phyloP scores from a whole-genome alignment of 2,329 filamentous ascomycete genomes.

The Scortechinia acanthostroma region DNA sequence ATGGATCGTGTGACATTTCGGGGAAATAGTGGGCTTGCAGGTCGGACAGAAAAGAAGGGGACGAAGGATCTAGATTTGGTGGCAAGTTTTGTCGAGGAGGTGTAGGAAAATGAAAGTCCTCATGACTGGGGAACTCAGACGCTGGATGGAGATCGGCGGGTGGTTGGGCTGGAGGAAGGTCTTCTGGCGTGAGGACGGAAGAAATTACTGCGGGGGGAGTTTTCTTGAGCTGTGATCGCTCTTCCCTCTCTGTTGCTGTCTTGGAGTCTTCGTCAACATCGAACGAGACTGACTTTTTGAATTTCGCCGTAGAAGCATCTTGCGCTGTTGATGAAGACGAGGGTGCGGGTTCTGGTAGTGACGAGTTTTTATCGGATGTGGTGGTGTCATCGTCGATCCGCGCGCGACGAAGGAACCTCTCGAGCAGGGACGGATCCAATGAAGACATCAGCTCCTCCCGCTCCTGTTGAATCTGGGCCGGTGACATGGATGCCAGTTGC shows the following conservation, averaged over 20 bases:
- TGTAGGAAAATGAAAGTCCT: background rate
- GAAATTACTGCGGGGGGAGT: background rate
- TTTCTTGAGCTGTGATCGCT: background rate
- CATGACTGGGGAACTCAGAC: background rate
- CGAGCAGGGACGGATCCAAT: constrained; percentile 43
- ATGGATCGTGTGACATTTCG: constrained; percentile 47
- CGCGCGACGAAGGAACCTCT: constrained; percentile 44
- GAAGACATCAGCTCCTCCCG: constrained; percentile 45
- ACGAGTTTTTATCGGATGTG: background rate
- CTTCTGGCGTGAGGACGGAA: no score
- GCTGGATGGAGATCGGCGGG: constrained; percentile 1
- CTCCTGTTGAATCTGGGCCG: constrained; percentile 49
- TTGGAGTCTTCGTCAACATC: background rate
- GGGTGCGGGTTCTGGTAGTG: background rate
- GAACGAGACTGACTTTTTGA: background rate
- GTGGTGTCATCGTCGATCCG: constrained; percentile 39
- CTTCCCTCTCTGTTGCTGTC: no score
- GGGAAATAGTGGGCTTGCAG: constrained; percentile 62
- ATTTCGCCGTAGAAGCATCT: background rate
- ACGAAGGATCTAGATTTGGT: constrained; percentile 48
- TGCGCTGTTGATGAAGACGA: no score
- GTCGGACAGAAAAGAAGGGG: constrained; percentile 46
- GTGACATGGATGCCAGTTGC: constrained; percentile 48
- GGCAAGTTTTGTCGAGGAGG: constrained; percentile 25
- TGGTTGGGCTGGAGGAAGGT: background rate